Base-by-base conservation (phyloP, 768 basidiomycete genomes). In the Lyophyllum decastes region DNA sequence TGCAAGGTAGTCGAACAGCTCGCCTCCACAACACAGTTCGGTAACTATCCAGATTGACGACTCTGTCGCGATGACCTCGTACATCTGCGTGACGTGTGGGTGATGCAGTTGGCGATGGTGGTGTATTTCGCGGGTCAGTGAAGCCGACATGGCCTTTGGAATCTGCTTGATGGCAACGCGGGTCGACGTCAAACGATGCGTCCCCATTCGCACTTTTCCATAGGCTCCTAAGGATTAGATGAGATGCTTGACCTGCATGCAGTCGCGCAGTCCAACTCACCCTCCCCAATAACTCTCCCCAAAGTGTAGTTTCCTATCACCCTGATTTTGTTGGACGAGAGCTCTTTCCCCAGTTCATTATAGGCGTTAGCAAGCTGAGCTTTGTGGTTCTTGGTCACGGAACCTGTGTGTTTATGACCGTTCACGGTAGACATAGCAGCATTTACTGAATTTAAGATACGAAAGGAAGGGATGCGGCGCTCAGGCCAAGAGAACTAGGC, bases 161-260 rank as follows among this genome's bases (percentile, higher is more conserved):
- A 98, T 96, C 73, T 98, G 95, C 76, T 99, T 99, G 77, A 99
- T 89, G 54, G 96, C 96, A 64, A 96, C 95, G 52, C 94, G 86
- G 45, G 89, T 89, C 7, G 90, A 90, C 2, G 95, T 95, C 47
- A 98, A 80, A 57, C 95, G 90, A 71, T 99, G 95, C 0, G 90
- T 94, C 52, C 95, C 97, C 70, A 99, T 80, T 51, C 95, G 87
- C 27, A 98, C 96, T 69, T 94, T 95, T 35, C 96, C 96, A 71
- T 95, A 98, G 45, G 96, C 88, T 61, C 95, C 95, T 96, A 59
- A 69, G 61, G 48, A 25, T 59, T 9, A 54, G 59, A 51, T 25
- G 30, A 48, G 14, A 43, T 48, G 16, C 59, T 48, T 40, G 61
- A 45, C 57, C 9, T 24, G 6, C 59, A 38, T 54, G 48, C 49